Base-by-base conservation (phyloP, 2,329 filamentous ascomycete species). In the Monosporascus sp. region DNA sequence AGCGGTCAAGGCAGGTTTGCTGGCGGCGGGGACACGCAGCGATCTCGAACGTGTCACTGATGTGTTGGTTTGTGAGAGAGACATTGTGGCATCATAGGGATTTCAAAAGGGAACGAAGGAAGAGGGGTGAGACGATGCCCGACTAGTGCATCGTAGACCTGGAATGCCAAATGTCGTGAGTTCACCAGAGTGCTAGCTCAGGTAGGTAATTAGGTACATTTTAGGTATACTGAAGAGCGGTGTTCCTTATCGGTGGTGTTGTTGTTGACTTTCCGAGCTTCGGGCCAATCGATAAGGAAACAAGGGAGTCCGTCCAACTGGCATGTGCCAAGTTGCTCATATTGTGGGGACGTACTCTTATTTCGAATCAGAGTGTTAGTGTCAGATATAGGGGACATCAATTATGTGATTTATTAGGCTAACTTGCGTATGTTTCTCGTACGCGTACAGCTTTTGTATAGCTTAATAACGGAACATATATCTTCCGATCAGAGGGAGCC, bases 31-130 rank as follows among this genome's bases (percentile, higher is more conserved):
- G 45, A 57, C 51, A 53, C 66, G 65, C 26, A 64, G 31, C 45
- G 61, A 63, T 56, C 66, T 65, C 48, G 65, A 63, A 56, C 68
- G 67, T 52, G 61, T 60, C 44, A 66, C 54, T 45, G 66, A 60
- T 24, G 66, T 60, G 49, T 66, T 69, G 53, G 67, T 50, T 49
- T 65, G 65, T 46, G 61, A 55, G 53, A 63, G 59, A 50, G 68
- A 64, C 68, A 71, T 71, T 51, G 54, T 56, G 58, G 57, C 67
- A 69, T 69, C 48, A 50, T 65, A 49, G 41, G 14, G 40, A 6
- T 20, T 5, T 2, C 9, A 43, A 14, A 43, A 7, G 6, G 8
- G 19, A 4, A 43, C 11, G n/a, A 11, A 16, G 5, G 38, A 8
- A 6, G 14, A 19, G 11, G 5, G 11, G 40, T 20, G 11, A 34